Evolutionary conservation across 23 red algal species (phyloP).

Genomic region (Gracilariopsis chorda): DNA sequence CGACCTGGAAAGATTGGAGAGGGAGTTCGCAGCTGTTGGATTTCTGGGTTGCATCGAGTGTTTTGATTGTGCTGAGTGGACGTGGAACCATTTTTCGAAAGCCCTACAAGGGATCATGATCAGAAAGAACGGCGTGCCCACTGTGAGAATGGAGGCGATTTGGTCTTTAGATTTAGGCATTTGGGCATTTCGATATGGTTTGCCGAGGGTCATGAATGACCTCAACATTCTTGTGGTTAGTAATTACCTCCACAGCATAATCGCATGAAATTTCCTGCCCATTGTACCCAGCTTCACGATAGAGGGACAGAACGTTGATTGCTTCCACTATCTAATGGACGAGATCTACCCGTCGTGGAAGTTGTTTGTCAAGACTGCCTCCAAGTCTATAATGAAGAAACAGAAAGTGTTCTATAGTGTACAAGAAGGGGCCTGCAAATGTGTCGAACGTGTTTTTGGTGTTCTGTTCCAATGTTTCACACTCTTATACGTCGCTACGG

Average conservation of each 20-base stretch:
- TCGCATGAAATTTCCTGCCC: background rate
- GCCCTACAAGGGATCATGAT: slow-evolving; percentile 24
- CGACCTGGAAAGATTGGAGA: background rate
- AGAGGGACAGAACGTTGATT: background rate
- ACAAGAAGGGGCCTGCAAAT: background rate
- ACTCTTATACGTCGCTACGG: background rate
- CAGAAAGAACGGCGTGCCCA: background rate
- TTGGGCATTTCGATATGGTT: background rate
- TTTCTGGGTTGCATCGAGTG: background rate
- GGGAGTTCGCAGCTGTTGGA: background rate
- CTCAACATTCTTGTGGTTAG: slow-evolving; percentile 28
- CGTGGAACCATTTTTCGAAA: slow-evolving; percentile 12
- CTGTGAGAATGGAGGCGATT: slow-evolving; percentile 12
- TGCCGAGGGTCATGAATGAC: slow-evolving; percentile 1
- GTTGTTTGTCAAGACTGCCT: background rate
- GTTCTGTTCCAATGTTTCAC: background rate
- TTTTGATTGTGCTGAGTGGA: background rate
- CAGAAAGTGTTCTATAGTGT: background rate
- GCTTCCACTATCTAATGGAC: slow-evolving; percentile 14
- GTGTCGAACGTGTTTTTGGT: background rate
- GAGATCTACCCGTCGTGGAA: slow-evolving; percentile 5
- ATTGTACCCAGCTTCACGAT: background rate
- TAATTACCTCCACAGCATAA: background rate
- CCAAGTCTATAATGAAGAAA: background rate
- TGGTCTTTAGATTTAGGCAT: background rate